Base-by-base conservation (phyloP, 768 basidiomycete genomes). In the Tephrocybe sp. region DNA sequence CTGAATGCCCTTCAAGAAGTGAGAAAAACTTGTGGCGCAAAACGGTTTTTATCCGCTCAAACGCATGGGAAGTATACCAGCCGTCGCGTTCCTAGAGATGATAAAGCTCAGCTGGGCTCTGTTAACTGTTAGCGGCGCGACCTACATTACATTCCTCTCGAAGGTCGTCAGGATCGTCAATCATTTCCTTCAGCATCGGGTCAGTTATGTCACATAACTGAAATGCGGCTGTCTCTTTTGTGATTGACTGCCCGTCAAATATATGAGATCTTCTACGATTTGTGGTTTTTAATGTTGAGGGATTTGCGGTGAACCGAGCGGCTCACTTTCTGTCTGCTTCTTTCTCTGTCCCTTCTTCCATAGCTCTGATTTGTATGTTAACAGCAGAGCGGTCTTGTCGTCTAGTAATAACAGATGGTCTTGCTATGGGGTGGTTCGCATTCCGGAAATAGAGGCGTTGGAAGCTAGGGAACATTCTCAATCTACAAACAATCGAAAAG, bases 151-250 rank as follows among this genome's bases (percentile, higher is more conserved):
- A 93, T 11, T 67, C 73, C 54, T 89, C 86, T 28, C 85, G 80
- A 15, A 89, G 70, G 39, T 83, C 86, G 14, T 82, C 77, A 4
- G 82, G 75, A 51, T 88, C 83, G 54, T 88, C 79, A 45, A 98
- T 90, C 81, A 95, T 86, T 32, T 76, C 75, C 58, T 82, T 82
- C 42, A 97, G 68, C 79, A 94, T 86, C 5, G 86, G 84, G 64
- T 99, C 97, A 6, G 76, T 70, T 57, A 99, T 89, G 65, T 99
- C 97, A 66, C 90, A 90, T 5, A 99, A 75, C 67, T 98, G 97
- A 71, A 92, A 99, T 15, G 93, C 90, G 1, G 93, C 93, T 0
- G 91, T 88, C 66, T 96, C 90, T 59, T 88, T 85, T 39, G 86
- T 83, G 40, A 93, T 68, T 6, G 80, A 81, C 51, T 81, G 65